Evolutionary conservation across 2,329 filamentous ascomycete genomes (phyloP).

Genomic region (Ophiostoma sp.): DNA sequence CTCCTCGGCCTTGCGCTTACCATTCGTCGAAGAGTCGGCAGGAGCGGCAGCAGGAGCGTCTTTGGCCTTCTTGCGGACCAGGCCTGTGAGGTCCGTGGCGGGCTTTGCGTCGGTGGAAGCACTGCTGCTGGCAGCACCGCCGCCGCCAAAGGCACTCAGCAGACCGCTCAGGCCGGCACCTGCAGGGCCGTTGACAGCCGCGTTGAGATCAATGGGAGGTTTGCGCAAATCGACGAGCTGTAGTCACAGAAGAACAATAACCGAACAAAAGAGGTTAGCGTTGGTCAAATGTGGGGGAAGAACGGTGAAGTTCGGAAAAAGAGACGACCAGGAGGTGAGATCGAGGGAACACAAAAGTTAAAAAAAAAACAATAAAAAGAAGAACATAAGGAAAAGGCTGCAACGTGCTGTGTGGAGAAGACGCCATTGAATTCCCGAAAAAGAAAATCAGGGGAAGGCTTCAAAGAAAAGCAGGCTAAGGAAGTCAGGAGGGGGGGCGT

Average conservation of each 20-base stretch:
- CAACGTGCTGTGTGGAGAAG: background rate
- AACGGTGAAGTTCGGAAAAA: background rate
- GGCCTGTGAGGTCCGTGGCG: slow-evolving; percentile 71
- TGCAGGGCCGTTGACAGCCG: slow-evolving; percentile 53
- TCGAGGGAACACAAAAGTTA: no score
- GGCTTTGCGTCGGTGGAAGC: slow-evolving; percentile 71
- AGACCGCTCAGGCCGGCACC: slow-evolving; percentile 58
- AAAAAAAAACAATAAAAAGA: background rate
- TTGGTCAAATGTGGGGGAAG: background rate
- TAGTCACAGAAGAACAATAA: background rate
- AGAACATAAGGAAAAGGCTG: background rate
- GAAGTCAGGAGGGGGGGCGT: slow-evolving; percentile 17
- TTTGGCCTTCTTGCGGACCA: slow-evolving; percentile 67
- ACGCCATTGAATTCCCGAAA: background rate
- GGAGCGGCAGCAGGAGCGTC: slow-evolving; percentile 36
- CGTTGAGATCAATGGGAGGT: slow-evolving; percentile 59
- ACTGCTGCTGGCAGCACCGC: slow-evolving; percentile 42
- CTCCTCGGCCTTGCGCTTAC: slow-evolving; percentile 48
- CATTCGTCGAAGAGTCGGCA: slow-evolving; percentile 36
- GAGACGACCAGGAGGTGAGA: background rate
- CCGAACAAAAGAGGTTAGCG: background rate
- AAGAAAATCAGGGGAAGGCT: slow-evolving; percentile 9
- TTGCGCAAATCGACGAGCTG: slow-evolving; percentile 69
- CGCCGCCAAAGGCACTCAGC: slow-evolving; percentile 53
- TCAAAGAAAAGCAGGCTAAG: background rate